Base-by-base conservation (phyloP, 2,329 filamentous ascomycete genomes). In the Cladosporium halotolerans region DNA sequence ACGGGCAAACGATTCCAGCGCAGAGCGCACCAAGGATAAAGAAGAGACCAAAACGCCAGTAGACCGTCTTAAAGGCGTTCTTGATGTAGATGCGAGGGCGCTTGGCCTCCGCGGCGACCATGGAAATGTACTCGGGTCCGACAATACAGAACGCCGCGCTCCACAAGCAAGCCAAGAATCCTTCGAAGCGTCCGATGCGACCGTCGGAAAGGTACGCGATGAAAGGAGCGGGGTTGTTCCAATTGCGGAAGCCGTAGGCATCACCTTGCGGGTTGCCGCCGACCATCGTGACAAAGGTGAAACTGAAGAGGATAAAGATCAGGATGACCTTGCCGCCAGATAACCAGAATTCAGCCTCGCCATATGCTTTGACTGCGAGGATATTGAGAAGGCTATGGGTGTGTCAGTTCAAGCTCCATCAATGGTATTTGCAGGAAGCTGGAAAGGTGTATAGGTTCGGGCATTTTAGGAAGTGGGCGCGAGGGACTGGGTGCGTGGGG, bases 331-430 rank as follows among this genome's bases (percentile, higher is more conserved):
- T 76, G 58, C 71, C 71, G 38, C 70, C 71, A 2, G 79, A 78
- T 3, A 83, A 72, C 78, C 79, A 84, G 54, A 69, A 69, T 49
- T 70, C 68, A 34, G 63, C 67, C 55, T 75, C 73, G 18, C 74
- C 74, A 51, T 73, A 77, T 1, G 68, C 70, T 32, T 70, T 65
- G 42, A 76, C 74, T 38, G 73, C 72, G n/a, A 75, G 62, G 14
- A 74, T 38, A 57, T 76, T 77, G 61, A 73, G 73, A 41, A 72
- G 47, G 39, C 57, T 65, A 23, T 28, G 23, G 23, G 48, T n/a
- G 14, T 41, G 38, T 41, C 14, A 14, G 38, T 41, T 14, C 18
- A 14, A 41, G 11, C 38, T 41, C 11, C 18, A 18, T 16, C 8
- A 9, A 41, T n/a, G 14, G 38, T 41, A n/a, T 10, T 41, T 28